Conservation (phyloP, 495 filamentous ascomycete species). For the Physcia stellaris region DNA sequence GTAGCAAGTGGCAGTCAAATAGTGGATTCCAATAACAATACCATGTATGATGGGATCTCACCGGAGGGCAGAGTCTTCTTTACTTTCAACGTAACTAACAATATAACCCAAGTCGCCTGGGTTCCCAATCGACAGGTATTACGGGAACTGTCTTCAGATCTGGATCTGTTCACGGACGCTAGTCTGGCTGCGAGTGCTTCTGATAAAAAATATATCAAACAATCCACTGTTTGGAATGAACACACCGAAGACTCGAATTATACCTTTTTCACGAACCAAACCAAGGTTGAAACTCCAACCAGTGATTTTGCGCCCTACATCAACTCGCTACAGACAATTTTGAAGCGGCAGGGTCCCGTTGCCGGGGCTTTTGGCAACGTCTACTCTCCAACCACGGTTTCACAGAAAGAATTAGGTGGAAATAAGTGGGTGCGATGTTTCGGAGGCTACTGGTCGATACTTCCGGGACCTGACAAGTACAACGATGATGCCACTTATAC, state of each 20-base stretch:
- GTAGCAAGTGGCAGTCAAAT: background rate
- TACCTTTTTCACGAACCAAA: no score
- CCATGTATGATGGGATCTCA: background rate
- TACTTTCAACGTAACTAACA: slow-evolving; percentile 2
- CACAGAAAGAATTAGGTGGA: slow-evolving; percentile 2
- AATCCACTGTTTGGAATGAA: no score
- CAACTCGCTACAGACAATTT: slow-evolving; percentile 5
- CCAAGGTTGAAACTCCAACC: no score
- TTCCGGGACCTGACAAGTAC: background rate
- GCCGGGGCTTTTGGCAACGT: slow-evolving; percentile 4
- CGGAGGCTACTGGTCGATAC: slow-evolving; percentile 6
- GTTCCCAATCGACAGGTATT: slow-evolving; percentile 14
- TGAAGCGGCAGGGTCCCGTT: slow-evolving; percentile 10
- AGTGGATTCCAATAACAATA: background rate
- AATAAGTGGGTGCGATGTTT: slow-evolving; percentile 7
- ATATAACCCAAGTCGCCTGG: slow-evolving; percentile 8
- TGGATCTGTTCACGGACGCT: no score
- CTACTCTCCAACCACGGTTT: slow-evolving; percentile 6
- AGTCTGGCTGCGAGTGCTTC: no score
- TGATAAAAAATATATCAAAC: no score
- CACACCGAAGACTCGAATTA: no score
- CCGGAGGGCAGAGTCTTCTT: slow-evolving; percentile 8
- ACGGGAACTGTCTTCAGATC: slow-evolving; percentile 6
- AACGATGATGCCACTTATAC: background rate
- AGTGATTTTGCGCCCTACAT: slow-evolving; percentile 3